phyloP scores from a whole-genome alignment of 2,329 filamentous ascomycete species.

The Fusarium buxicola region DNA sequence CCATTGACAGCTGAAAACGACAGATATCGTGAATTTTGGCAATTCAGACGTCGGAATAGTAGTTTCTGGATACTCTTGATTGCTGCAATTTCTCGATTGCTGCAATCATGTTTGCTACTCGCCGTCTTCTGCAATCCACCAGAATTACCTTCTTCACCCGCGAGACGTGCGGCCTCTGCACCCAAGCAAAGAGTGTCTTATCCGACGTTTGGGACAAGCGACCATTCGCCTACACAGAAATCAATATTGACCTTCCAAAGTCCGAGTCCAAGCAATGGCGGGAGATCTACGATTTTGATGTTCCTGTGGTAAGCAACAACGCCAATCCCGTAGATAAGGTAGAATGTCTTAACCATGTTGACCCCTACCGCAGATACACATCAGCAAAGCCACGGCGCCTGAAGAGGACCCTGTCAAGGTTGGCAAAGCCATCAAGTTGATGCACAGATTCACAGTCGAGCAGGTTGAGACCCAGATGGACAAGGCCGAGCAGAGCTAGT shows the following conservation, averaged over 20 bases:
- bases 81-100: not conserved
- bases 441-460: conserved; percentile 79
- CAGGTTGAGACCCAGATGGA: conserved; percentile 79
- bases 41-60: not conserved
- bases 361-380: conserved; percentile 63
- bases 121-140: conserved; percentile 63
- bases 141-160: conserved; percentile 82
- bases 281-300: conserved; percentile 82
- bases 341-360: not conserved
- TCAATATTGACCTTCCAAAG: conserved; percentile 79
- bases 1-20: not conserved
- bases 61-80: not conserved
- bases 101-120: conserved; percentile 62
- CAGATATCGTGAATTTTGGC: not conserved
- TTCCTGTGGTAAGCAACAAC: conserved; percentile 73
- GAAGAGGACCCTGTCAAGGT: conserved; percentile 66
- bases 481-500: conserved; percentile 56
- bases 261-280: conserved; percentile 74
- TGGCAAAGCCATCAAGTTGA: conserved; percentile 74
- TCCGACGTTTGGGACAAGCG: conserved; percentile 74
- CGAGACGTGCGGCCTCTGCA: conserved; percentile 77
- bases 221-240: conserved; percentile 75
- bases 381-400: conserved; percentile 67
- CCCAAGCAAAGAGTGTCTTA: conserved; percentile 74
- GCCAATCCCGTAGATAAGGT: too few relatives aligned